Conservation (phyloP, 306 rosid species). For the Rosa rugosa region DNA sequence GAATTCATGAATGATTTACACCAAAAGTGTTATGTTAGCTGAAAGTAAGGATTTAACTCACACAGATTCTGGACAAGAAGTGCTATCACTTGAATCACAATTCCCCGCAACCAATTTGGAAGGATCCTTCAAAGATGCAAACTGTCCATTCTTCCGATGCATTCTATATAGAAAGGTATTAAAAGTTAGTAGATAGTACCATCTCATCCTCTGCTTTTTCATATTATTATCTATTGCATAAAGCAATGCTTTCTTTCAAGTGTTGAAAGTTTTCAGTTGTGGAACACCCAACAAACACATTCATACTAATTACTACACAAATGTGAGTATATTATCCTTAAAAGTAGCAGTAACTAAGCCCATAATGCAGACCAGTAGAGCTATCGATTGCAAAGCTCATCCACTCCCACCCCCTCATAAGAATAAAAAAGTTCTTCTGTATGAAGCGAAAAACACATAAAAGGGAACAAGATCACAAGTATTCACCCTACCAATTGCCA, state of each 20-base stretch:
- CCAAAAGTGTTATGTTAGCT: background rate
- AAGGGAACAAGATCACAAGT: background rate
- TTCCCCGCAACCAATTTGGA: slow-evolving; percentile 44
- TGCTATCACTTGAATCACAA: slow-evolving; percentile 53
- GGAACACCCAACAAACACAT: background rate
- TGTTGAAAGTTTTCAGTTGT: background rate
- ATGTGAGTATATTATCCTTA: background rate
- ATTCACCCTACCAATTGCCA: background rate
- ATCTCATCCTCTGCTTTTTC: background rate
- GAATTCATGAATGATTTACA: background rate
- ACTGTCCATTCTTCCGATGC: slow-evolving; percentile 82
- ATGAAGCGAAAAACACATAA: background rate
- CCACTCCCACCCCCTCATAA: background rate
- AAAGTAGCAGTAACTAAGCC: background rate
- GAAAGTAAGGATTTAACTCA: slow-evolving; percentile 43
- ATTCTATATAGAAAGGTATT: slow-evolving; percentile 41
- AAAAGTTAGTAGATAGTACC: slow-evolving; percentile 11
- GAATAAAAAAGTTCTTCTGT: background rate
- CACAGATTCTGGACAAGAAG: slow-evolving; percentile 53
- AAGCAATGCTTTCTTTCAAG: background rate
- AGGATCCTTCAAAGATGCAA: slow-evolving; percentile 66
- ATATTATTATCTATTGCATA: background rate
- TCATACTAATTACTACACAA: background rate
- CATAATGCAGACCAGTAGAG: background rate
- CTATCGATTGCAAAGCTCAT: background rate